phyloP scores from a whole-genome alignment of 2,329 filamentous ascomycete species.

The Escovopsis sp. region DNA sequence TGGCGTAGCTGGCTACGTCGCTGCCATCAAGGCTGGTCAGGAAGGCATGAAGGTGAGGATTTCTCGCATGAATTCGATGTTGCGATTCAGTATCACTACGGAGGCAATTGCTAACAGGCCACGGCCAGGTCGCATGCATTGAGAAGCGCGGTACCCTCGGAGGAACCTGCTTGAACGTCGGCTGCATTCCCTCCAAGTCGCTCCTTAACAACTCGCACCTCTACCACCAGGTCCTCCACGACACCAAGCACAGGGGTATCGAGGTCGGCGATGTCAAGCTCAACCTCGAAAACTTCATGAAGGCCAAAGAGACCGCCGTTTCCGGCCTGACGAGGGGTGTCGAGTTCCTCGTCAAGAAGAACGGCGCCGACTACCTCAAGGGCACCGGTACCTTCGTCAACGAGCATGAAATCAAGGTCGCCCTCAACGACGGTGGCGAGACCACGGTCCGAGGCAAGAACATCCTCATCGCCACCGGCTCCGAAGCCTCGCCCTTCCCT shows the following conservation, averaged over 20 bases:
- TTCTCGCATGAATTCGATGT: not conserved
- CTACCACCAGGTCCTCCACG: constrained; percentile 93
- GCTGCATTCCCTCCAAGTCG: constrained; percentile 98
- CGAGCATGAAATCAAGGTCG: constrained; percentile 84
- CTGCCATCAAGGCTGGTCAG: constrained; percentile 97
- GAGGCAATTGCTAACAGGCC: not conserved
- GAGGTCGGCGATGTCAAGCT: constrained; percentile 95
- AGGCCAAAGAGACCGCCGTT: constrained; percentile 92
- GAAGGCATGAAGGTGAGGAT: constrained; percentile 75
- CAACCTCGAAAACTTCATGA: constrained; percentile 92
- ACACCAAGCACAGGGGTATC: constrained; percentile 93
- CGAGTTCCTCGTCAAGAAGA: constrained; percentile 98
- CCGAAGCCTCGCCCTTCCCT: constrained; percentile 90
- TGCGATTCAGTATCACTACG: not conserved
- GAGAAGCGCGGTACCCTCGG: constrained; percentile 94
- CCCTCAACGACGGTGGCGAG: constrained; percentile 83
- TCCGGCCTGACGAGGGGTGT: constrained; percentile 85
- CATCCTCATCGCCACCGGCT: constrained; percentile 93
- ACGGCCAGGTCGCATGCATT: constrained; percentile 72
- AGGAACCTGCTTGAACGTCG: constrained; percentile 96
- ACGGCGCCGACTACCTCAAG: constrained; percentile 96
- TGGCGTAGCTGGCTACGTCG: constrained; percentile 96
- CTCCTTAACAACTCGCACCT: constrained; percentile 99
- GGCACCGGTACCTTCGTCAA: constrained; percentile 76
- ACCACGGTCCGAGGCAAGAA: constrained; percentile 82